Evolutionary conservation across 352 stramenopile species (phyloP).

Genomic region (Globisporangium heterothallicum): DNA sequence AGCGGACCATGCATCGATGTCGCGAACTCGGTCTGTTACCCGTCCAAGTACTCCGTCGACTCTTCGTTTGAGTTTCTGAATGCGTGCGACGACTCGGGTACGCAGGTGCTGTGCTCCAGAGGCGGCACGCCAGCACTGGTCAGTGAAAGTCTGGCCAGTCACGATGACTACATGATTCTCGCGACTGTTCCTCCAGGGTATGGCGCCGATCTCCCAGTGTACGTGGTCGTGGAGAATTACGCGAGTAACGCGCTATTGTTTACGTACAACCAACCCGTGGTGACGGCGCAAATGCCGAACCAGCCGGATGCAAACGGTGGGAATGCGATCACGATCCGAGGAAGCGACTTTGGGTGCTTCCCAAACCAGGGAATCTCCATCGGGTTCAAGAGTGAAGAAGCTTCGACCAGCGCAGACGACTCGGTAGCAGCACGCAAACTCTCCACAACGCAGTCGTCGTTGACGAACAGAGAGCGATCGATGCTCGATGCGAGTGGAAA

Average conservation of each 20-base stretch:
- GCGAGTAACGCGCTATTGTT: conserved; percentile 44
- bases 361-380: conserved; percentile 51
- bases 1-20: conserved; percentile 48
- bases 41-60: conserved; percentile 28
- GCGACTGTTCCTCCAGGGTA: conserved; percentile 44
- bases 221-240: conserved; percentile 44
- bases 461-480: not conserved
- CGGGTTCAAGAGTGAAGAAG: conserved; percentile 23
- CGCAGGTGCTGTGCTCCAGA: conserved; percentile 27
- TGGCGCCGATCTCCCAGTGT: conserved; percentile 30
- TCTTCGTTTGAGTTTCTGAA: conserved; percentile 30
- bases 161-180: conserved; percentile 46
- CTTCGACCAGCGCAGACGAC: not conserved
- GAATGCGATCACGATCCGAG: conserved; percentile 53
- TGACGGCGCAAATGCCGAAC: conserved; percentile 57
- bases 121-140: conserved; percentile 1
- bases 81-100: conserved; percentile 20
- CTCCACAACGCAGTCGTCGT: not conserved
- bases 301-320: conserved; percentile 57
- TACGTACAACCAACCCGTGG: conserved; percentile 55
- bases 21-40: conserved; percentile 41
- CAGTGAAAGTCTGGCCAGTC: conserved; percentile 29
- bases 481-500: conserved; percentile 2
- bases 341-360: conserved; percentile 62
- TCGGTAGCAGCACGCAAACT: not conserved